Base-by-base conservation (phyloP, 2,329 filamentous ascomycete species). In the Leptoxyphium fumago region DNA sequence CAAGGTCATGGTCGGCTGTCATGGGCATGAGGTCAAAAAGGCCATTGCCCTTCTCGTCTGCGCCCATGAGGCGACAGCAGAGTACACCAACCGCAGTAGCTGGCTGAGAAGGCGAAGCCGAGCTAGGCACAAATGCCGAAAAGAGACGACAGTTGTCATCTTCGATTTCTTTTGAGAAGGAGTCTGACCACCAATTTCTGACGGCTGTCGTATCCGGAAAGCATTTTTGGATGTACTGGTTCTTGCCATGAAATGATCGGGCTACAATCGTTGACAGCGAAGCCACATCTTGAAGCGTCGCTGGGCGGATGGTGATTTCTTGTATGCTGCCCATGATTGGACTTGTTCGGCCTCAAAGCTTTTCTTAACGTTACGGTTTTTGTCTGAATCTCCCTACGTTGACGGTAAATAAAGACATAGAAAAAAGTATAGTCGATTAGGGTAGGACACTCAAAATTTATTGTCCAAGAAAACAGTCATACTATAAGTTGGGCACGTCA, bases 201-300 rank as follows among this genome's bases (percentile, higher is more conserved):
- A 54, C 32, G 1, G 39, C 15, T 2, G 53, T 46, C 1, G 55
- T 56, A 38, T 55, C 47, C 4, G 55, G 54, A 21, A 54, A 43
- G 29, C 45, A 45, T 40, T 46, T 43, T 17, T 44, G 42, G 32
- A 55, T 50, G 46, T 49, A 56, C 2, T 45, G 42, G 40, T 56
- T 57, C 11, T 44, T 45, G 4, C 52, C 46, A 29, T 55, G 52
- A 47, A 58, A 58, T n/a, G 52, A 41, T 40, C 55, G 47, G 9
- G 52, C 40, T n/a, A 56, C 39, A 18, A 58, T 52, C 5, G 55
- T 57, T 15, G 44, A 43, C 32, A 57, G 48, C 26, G 54, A 52
- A 11, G 48, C 32, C 8, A 55, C 17, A 39, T 48, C 29, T 15
- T 36, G 4, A 13, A 36, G 32, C 15, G 32, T 36, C 32, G 32